Evolutionary conservation across 73 alveolate species (phyloP).

Genomic region (Paramecium sexaurelia): DNA sequence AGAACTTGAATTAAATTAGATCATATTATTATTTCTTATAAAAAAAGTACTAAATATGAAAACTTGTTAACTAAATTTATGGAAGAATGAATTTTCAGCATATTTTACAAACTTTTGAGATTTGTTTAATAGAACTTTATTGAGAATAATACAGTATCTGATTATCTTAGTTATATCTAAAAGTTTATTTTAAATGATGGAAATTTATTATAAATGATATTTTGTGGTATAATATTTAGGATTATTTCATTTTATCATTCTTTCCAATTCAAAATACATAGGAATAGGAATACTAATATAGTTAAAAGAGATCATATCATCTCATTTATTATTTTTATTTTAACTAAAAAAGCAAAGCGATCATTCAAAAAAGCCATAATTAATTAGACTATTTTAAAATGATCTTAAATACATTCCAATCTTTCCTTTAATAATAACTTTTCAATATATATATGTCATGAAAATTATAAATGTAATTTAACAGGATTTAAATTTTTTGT

Average conservation of each 20-base stretch:
- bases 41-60: not conserved
- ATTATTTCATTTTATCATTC: not conserved
- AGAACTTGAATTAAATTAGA: not conserved
- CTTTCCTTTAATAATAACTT: too few relatives aligned
- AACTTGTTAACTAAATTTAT: not conserved
- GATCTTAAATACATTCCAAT: too few relatives aligned
- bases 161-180: not conserved
- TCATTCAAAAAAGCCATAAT: too few relatives aligned
- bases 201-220: not conserved
- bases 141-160: not conserved
- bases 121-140: not conserved
- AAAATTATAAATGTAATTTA: too few relatives aligned
- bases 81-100: not conserved
- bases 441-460: too few relatives aligned
- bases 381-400: too few relatives aligned
- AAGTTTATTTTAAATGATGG: not conserved
- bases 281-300: not conserved
- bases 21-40: not conserved
- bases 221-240: not conserved
- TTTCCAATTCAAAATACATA: not conserved
- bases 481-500: too few relatives aligned
- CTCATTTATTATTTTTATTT: not conserved
- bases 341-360: too few relatives aligned
- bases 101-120: not conserved
- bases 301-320: not conserved